phyloP scores from a whole-genome alignment of 2,329 filamentous ascomycete genomes.

The Sporothrix euskadiensis region DNA sequence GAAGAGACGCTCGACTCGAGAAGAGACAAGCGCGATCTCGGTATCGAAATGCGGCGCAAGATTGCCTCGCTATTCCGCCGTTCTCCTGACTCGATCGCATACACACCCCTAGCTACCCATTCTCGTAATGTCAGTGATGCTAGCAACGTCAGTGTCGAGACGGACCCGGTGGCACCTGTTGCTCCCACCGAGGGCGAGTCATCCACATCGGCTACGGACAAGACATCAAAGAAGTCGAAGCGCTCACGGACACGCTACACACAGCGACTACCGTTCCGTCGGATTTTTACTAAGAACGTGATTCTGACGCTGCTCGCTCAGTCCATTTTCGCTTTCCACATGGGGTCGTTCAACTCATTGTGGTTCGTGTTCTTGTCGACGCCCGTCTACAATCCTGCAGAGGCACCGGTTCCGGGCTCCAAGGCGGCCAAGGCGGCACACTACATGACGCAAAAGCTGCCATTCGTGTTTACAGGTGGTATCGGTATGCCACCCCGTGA shows the following conservation, averaged over 20 bases:
- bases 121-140: slow-evolving; percentile 26
- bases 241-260: slow-evolving; percentile 43
- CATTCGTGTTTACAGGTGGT: slow-evolving; percentile 70
- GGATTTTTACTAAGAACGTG: slow-evolving; percentile 59
- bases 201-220: neutral
- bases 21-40: slow-evolving; percentile 46
- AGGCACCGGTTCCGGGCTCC: slow-evolving; percentile 35
- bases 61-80: slow-evolving; percentile 39
- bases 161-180: slow-evolving; percentile 35
- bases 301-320: slow-evolving; percentile 60
- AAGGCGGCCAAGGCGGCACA: slow-evolving; percentile 29
- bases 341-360: slow-evolving; percentile 74
- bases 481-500: slow-evolving; percentile 69
- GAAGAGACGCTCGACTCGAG: slow-evolving; percentile 56
- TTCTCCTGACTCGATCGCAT: slow-evolving; percentile 36
- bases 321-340: slow-evolving; percentile 69
- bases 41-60: slow-evolving; percentile 47
- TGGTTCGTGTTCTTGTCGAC: slow-evolving; percentile 78
- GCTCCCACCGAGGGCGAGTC: slow-evolving; percentile 16
- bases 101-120: slow-evolving; percentile 41
- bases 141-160: slow-evolving; percentile 39
- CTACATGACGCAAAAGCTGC: slow-evolving; percentile 44
- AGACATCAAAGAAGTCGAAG: neutral
- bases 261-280: slow-evolving; percentile 52
- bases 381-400: slow-evolving; percentile 55